Evolutionary conservation across 2,329 filamentous ascomycete genomes (phyloP), one percentile per base, ranked within the genome.

Genomic region (Hypoxylon sp.): DNA sequence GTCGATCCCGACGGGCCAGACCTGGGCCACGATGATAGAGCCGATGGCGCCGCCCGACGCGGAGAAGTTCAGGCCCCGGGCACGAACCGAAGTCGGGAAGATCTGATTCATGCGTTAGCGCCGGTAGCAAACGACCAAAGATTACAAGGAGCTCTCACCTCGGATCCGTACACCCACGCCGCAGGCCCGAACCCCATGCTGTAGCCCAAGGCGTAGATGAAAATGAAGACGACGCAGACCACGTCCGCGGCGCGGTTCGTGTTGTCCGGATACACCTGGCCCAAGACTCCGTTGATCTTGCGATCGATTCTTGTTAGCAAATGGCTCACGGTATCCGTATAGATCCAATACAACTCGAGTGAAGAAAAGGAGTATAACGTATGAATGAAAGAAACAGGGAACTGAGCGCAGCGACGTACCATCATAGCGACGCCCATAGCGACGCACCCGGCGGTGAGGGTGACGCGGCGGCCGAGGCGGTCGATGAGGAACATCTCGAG

Each of bases 81-180:
- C 82, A 9, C 83, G 80, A n/a, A 83, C 75, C 4, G 81, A 74
- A 0, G 83, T 85, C 2, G 83, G 83, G 65, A 86, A 85, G 60
- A 86, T 85, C 77, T 79, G 23, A 9, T 13, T 1, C 26, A 11
- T 1, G 6, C 15, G 11, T 58, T 31, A 55, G 57, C 27, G 1
- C 15, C 17, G 42, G 18, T 3, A 10, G 43, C 41, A 38, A n/a
- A 10, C 21, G 17, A 9, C 18, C 3, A 33, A 35, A 13, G n/a
- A 11, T 20, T 24, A 17, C 13, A 48, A 17, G 8, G 26, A 27
- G 24, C 3, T 46, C 70, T 20, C 59, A 83, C 81, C 73, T 86
- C 83, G 0, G 82, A 78, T n/a, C 81, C 81, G 58, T 86, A 86
- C 0, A 86, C 81, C 83, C 83, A 86, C 0, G 82, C 77, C 0